Percentiles rank a stretch among this genome's conserved stretches.
phyloP scores from a whole-genome alignment of 176 grass and related monocot genomes.

The Otatea glauca region DNA sequence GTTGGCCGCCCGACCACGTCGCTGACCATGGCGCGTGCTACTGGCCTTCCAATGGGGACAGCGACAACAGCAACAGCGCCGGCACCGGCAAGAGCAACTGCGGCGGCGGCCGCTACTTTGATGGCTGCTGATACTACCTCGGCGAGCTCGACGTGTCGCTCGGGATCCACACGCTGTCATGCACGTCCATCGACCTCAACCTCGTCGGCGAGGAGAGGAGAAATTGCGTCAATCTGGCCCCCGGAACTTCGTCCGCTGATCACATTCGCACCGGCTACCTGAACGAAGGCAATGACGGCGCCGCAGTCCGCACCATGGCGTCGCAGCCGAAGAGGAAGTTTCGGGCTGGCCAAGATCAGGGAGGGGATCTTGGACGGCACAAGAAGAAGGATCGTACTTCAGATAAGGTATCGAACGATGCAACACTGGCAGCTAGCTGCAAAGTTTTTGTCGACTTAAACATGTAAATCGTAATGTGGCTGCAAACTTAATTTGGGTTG shows the following conservation, averaged over 20 bases:
- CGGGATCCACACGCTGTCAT: slow-evolving; percentile 56
- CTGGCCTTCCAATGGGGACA: no score
- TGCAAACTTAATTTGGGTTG: background rate
- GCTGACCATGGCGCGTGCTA: slow-evolving; percentile 44
- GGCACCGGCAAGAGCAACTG: background rate
- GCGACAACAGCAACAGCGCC: no score
- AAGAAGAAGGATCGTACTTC: slow-evolving; percentile 56
- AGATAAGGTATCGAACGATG: slow-evolving; percentile 15
- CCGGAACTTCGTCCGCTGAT: slow-evolving; percentile 30
- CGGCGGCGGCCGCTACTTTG: slow-evolving; percentile 25
- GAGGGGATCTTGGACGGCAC: slow-evolving; percentile 30
- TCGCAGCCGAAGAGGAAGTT: slow-evolving; percentile 54
- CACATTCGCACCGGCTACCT: slow-evolving; percentile 18
- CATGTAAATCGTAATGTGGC: background rate
- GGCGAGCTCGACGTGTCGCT: slow-evolving; percentile 51
- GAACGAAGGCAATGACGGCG: slow-evolving; percentile 31
- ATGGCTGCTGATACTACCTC: slow-evolving; percentile 51
- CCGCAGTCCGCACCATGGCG: background rate
- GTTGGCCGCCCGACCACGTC: no score
- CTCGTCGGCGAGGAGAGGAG: slow-evolving; percentile 43
- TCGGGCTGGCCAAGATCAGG: slow-evolving; percentile 23
- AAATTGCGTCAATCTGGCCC: slow-evolving; percentile 16
- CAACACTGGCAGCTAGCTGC: background rate
- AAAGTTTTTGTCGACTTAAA: no score
- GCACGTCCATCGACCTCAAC: slow-evolving; percentile 54